Conservation (phyloP, 805 yeast genomes). For the Cephaloascus fragrans region DNA sequence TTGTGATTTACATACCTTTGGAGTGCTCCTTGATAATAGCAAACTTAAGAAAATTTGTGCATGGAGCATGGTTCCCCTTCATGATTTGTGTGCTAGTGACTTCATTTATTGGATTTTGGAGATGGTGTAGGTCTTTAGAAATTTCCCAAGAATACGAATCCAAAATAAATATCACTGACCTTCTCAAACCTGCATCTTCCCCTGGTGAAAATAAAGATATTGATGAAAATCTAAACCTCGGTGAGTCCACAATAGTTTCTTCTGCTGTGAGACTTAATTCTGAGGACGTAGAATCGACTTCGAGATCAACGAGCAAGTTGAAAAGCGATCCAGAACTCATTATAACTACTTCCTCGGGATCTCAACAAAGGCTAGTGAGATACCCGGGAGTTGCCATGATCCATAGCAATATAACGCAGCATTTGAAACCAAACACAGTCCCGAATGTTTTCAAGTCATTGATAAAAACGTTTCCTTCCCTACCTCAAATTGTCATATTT, state of each 20-base stretch:
- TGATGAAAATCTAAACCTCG: constrained; percentile 6
- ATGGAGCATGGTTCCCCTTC: constrained; percentile 29
- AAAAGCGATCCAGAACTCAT: too few relatives aligned
- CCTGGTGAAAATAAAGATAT: constrained; percentile 6
- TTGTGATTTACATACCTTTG: constrained; percentile 18
- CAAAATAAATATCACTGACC: too few relatives aligned
- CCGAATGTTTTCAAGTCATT: constrained; percentile 30
- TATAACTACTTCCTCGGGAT: too few relatives aligned
- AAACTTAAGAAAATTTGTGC: constrained; percentile 20
- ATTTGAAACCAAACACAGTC: constrained; percentile 31
- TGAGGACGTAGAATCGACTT: too few relatives aligned
- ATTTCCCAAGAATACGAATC: too few relatives aligned
- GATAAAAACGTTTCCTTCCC: constrained; percentile 27
- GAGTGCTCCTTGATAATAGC: constrained; percentile 19
- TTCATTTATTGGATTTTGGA: constrained; percentile 17
- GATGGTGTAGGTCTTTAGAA: too few relatives aligned
- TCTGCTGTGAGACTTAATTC: too few relatives aligned
- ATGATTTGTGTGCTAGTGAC: constrained; percentile 16
- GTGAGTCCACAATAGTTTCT: too few relatives aligned
- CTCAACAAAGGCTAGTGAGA: too few relatives aligned
- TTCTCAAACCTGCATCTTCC: too few relatives aligned
- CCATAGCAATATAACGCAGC: constrained; percentile 26
- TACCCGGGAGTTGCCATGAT: constrained; percentile 30
- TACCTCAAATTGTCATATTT: constrained; percentile 35
- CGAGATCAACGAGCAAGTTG: too few relatives aligned